phyloP scores from a whole-genome alignment of 73 alveolate genomes.

The Blepharisma japonicum region DNA sequence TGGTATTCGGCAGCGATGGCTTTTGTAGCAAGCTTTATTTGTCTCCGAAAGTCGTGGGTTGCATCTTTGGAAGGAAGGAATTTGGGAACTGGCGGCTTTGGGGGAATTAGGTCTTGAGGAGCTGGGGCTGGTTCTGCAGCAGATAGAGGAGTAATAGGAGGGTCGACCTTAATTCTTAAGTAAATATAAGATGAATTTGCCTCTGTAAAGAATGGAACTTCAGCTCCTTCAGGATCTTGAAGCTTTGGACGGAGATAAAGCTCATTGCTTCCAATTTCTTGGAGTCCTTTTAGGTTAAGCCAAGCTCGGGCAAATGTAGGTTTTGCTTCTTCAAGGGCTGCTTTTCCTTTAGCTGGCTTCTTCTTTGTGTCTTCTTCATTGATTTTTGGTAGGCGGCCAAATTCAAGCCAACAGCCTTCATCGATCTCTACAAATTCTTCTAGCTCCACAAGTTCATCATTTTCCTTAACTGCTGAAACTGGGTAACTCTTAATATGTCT shows the following conservation, averaged over 20 bases:
- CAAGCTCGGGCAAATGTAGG: slow-evolving; percentile 49
- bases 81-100: slow-evolving; percentile 73
- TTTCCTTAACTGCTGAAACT: background rate
- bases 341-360: slow-evolving; percentile 41
- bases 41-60: slow-evolving; percentile 83
- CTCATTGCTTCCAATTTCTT: slow-evolving; percentile 8
- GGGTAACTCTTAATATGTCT: background rate
- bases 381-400: slow-evolving; percentile 45
- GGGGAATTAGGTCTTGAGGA: slow-evolving; percentile 49
- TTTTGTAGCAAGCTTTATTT: slow-evolving; percentile 72
- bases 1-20: slow-evolving; percentile 47
- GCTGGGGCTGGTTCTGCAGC: background rate
- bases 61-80: slow-evolving; percentile 72
- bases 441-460: slow-evolving; percentile 37
- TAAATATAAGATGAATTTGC: background rate
- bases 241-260: slow-evolving; percentile 1
- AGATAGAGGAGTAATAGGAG: slow-evolving; percentile 9
- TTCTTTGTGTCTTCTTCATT: slow-evolving; percentile 60
- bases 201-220: background rate
- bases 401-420: slow-evolving; percentile 34
- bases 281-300: slow-evolving; percentile 38
- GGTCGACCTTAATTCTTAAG: background rate
- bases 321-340: slow-evolving; percentile 47
- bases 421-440: slow-evolving; percentile 42
- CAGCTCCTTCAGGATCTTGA: slow-evolving; percentile 16